Percentiles rank a stretch among this genome's conserved stretches.
phyloP scores from a whole-genome alignment of 2,329 filamentous ascomycete genomes.

The Aspergillus felis region DNA sequence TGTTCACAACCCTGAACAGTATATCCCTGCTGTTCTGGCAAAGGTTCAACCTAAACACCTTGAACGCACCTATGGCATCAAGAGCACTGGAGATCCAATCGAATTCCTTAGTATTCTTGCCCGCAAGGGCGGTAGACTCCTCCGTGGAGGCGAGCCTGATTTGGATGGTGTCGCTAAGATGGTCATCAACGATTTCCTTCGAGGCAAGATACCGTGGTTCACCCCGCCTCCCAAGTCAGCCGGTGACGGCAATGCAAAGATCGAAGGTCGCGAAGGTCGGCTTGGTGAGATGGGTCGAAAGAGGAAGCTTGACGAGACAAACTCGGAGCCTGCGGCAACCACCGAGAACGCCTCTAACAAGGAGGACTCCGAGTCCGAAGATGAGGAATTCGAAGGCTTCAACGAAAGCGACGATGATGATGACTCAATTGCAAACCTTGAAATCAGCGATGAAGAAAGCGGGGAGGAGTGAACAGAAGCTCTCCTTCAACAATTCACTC shows the following conservation, averaged over 20 bases:
- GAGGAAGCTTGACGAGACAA: conserved; percentile 65
- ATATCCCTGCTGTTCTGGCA: conserved; percentile 76
- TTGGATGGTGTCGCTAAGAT: conserved; percentile 94
- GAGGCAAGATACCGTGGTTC: conserved; percentile 96
- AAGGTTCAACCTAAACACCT: conserved; percentile 83
- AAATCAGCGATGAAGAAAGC: conserved; percentile 40
- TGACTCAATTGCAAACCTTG: conserved; percentile 41
- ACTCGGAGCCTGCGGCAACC: conserved; percentile 31
- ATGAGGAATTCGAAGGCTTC: conserved; percentile 32
- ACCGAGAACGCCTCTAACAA: conserved; percentile 26
- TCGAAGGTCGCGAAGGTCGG: conserved; percentile 71
- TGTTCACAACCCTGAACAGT: conserved; percentile 93
- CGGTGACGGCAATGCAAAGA: conserved; percentile 47
- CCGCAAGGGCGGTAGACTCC: conserved; percentile 76
- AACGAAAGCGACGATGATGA: conserved; percentile 41
- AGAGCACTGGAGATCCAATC: conserved; percentile 69
- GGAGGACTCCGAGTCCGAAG: conserved; percentile 31
- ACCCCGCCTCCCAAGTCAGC: conserved; percentile 66
- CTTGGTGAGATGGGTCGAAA: conserved; percentile 78
- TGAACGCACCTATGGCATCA: conserved; percentile 87
- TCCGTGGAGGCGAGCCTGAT: conserved; percentile 93
- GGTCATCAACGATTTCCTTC: conserved; percentile 92
- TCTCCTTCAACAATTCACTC: neutral
- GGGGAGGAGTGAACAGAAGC: conserved; percentile 38
- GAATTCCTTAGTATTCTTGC: conserved; percentile 85